Base-by-base conservation (phyloP, 345 rosid genomes). In the Boechera divaricarpa region DNA sequence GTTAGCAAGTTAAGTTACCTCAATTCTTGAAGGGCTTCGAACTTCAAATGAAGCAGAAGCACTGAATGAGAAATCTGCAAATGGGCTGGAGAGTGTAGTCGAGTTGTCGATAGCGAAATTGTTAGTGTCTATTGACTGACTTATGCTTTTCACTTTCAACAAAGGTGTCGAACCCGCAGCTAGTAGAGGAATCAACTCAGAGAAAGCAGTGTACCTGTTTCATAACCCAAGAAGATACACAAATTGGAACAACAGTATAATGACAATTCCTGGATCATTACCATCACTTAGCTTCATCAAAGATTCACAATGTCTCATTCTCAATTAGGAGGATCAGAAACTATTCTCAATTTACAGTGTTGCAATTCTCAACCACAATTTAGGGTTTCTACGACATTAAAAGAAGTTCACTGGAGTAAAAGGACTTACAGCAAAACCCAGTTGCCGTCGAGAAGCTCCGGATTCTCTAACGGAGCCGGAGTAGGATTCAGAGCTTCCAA, bases 361-460 rank as follows among this genome's bases (percentile, higher is more conserved):
- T 58, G 75, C 38, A 49, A 47, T 9, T 61, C 41, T 36, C 4
- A 36, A 28, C 5, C 11, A 61, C 29, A 5, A 4, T 21, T 53
- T 32, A 26, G 29, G 10, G 29, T 44, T 41, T 51, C 3, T 6
- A 29, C 5, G 5, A 53, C 6, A 15, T 24, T 1, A 1, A 39
- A 3, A 38, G 53, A 52, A 28, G 44, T 26, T 24, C 5, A 38
- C 38, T 26, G 51, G 53, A n/a, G 16, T 26, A 63, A 9, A 36
- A 45, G 9, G 44, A 82, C 97, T 95, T 84, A 95, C 99, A 89
- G 79, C 82, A 95, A 85, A 66, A 95, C 80, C 98, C 99, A 95
- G 59, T 88, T 86, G 70, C 99, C 99, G 44, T 92, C 94, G 48
- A 95, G 97, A 74, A 85, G 71, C 58, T 76, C 84, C 31, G 91